A percentile compares a stretch with the other conserved stretches of the same genome.
These are phyloP conservation scores for Neurospora tetraspora DNA, from an alignment of 495 filamentous ascomycete species.

Conservation along the genomic window DNA sequence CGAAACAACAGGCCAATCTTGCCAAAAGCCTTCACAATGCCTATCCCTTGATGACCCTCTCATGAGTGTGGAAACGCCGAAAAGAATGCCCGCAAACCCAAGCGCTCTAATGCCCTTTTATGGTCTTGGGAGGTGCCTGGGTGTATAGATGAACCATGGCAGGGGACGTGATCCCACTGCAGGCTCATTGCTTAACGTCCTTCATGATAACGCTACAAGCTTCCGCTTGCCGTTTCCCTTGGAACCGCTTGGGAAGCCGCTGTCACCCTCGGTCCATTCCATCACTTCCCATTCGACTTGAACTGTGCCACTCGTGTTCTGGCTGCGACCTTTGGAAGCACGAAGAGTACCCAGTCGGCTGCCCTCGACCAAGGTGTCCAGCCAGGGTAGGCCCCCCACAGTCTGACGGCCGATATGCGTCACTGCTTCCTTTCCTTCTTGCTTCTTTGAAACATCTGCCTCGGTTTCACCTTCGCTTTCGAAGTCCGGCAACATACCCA, in stretches of 20 bases:
- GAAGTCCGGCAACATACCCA: slow-evolving; percentile 48
- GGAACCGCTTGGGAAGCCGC: slow-evolving; percentile 32
- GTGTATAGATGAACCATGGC: background rate
- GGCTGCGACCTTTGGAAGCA: slow-evolving; percentile 44
- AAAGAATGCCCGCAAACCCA: background rate
- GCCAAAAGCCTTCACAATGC: background rate
- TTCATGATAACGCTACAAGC: slow-evolving; percentile 21
- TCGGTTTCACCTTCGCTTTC: slow-evolving; percentile 30
- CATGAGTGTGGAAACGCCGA: background rate
- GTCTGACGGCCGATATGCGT: slow-evolving; percentile 21
- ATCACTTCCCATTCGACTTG: slow-evolving; percentile 75
- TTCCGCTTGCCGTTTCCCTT: slow-evolving; percentile 41
- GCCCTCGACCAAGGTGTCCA: slow-evolving; percentile 68
- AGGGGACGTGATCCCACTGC: background rate
- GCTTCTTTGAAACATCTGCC: slow-evolving; percentile 6
- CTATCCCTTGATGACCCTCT: background rate
- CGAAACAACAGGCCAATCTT: background rate
- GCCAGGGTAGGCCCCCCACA: slow-evolving; percentile 61
- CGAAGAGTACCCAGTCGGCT: slow-evolving; percentile 60
- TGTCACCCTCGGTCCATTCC: slow-evolving; percentile 58
- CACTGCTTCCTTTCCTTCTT: slow-evolving; percentile 12
- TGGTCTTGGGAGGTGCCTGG: background rate
- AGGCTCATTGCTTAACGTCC: slow-evolving; percentile 6
- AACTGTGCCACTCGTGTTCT: slow-evolving; percentile 46
- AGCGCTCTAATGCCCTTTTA: background rate